These are phyloP conservation scores for Fusarium newnesense DNA, from an alignment of 2,329 filamentous ascomycete species.

Conservation along the genomic window DNA sequence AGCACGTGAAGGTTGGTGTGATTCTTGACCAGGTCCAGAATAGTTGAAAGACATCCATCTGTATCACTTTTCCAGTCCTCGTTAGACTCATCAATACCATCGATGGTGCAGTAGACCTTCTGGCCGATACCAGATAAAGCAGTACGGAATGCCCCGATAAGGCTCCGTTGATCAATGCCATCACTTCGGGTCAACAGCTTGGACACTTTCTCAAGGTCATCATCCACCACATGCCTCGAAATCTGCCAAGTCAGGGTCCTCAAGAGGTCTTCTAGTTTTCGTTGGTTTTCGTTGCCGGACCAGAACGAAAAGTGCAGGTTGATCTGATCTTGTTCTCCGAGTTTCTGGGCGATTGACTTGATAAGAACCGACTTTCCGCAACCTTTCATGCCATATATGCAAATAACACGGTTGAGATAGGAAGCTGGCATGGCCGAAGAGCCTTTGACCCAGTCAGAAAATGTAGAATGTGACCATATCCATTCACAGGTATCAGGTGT, in stretches of 20 bases:
- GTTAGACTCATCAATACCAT: background rate
- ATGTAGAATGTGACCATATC: background rate
- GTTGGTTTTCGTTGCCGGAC: background rate
- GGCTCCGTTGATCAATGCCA: background rate
- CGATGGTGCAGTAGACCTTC: background rate
- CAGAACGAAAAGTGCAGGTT: background rate
- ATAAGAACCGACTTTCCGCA: background rate
- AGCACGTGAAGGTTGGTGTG: background rate
- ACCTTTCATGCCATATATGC: accelerated
- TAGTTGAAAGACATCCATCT: background rate
- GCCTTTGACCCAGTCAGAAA: background rate
- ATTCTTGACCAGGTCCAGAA: background rate
- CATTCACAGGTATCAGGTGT: background rate
- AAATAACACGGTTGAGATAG: accelerated
- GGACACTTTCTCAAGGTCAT: accelerated
- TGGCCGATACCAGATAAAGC: background rate
- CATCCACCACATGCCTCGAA: accelerated
- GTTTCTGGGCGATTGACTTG: background rate
- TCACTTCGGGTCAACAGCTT: accelerated
- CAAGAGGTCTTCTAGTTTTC: background rate
- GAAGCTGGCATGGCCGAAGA: accelerated
- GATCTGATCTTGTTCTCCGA: background rate
- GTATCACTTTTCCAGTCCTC: background rate
- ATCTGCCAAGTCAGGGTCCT: background rate
- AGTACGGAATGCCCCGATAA: background rate